Evolutionary conservation across 176 grass and related monocot species (phyloP).

Genomic region (Tillandsia leiboldiana): DNA sequence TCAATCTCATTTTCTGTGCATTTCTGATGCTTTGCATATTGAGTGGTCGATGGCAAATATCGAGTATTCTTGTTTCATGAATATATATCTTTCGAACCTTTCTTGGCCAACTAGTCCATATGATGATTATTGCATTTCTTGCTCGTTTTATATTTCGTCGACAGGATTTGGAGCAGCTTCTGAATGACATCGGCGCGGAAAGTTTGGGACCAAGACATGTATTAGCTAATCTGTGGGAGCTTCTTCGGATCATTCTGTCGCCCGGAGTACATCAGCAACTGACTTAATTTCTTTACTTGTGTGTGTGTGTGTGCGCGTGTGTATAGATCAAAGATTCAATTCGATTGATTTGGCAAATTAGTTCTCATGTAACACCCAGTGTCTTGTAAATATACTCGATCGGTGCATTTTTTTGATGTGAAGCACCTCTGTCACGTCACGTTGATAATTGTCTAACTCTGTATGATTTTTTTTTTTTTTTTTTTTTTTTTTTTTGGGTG

Average conservation of each 20-base stretch:
- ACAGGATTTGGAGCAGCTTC: constrained; percentile 80
- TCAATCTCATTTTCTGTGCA: too few species aligned
- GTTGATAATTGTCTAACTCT: too few species aligned
- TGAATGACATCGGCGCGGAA: constrained; percentile 76
- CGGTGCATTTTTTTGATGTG: not conserved
- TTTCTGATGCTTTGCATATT: too few species aligned
- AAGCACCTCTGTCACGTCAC: too few species aligned
- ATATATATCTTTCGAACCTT: too few species aligned
- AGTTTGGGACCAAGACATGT: constrained; percentile 81
- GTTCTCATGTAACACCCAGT: not conserved
- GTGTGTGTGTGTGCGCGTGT: too few species aligned
- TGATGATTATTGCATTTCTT: constrained; percentile 1
- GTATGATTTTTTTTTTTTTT: too few species aligned
- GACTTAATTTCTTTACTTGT: not conserved
- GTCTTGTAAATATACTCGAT: not conserved
- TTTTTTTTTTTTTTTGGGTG: too few species aligned
- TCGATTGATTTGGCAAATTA: not conserved
- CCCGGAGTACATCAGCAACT: constrained; percentile 41
- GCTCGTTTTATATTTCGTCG: not conserved
- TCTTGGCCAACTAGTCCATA: too few species aligned
- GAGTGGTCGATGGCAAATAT: too few species aligned
- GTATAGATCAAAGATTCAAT: not conserved
- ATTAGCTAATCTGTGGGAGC: constrained; percentile 87
- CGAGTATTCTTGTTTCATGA: too few species aligned
- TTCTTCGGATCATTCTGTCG: constrained; percentile 63